Conservation (phyloP, 495 filamentous ascomycete genomes). For the Amphirosellinia nigrospora region DNA sequence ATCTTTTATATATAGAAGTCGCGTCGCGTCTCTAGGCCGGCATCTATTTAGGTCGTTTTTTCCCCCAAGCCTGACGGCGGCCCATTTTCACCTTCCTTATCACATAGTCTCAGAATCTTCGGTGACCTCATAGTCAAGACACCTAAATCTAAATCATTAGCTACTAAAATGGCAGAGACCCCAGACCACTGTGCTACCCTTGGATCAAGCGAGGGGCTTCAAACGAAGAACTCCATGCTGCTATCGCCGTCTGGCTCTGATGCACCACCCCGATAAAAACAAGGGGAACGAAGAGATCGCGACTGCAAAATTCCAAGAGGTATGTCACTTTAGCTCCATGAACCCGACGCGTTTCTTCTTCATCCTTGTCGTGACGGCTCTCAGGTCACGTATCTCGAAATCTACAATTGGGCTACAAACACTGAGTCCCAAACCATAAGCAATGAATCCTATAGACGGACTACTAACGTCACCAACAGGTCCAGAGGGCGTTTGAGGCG, state of each 20-base stretch:
- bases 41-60: neutral
- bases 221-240: constrained; percentile 10
- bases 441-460: neutral
- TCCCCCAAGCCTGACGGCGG: neutral
- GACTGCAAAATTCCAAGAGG: constrained; percentile 17
- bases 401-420: neutral
- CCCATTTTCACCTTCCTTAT: neutral
- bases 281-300: constrained; percentile 14
- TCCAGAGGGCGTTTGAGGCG: constrained; percentile 1
- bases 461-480: neutral
- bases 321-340: neutral
- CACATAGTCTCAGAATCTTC: neutral
- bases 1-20: constrained; percentile 6
- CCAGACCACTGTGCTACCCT: constrained; percentile 6
- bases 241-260: constrained; percentile 15
- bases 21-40: constrained; percentile 8
- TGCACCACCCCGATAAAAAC: constrained; percentile 14
- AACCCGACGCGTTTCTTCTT: neutral
- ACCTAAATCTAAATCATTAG: neutral
- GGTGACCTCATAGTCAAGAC: too few species aligned
- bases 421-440: neutral
- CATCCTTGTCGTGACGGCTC: too few species aligned
- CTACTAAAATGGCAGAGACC: neutral
- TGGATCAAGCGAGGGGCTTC: neutral
- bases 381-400: neutral